Evolutionary conservation across 306 rosid species (phyloP).

Genomic region (Vigna nakashimae): DNA sequence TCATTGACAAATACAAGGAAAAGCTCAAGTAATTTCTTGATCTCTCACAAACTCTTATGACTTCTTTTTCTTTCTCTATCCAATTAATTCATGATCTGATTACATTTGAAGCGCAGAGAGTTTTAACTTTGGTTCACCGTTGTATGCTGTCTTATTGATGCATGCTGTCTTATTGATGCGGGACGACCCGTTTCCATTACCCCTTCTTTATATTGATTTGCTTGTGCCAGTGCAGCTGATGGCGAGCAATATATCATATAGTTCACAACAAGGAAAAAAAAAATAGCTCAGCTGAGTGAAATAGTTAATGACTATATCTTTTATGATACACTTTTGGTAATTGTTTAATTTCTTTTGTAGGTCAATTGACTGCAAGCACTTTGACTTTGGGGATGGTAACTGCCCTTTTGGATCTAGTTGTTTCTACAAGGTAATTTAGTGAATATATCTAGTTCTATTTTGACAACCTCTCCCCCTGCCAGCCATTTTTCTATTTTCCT

Average conservation of each 20-base stretch:
- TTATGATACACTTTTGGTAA: conserved; percentile 26
- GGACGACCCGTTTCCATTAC: conserved; percentile 17
- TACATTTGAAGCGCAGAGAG: not conserved
- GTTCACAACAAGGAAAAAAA: conserved; percentile 15
- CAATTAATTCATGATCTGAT: conserved; percentile 24
- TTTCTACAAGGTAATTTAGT: conserved; percentile 84
- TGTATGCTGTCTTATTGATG: conserved; percentile 33
- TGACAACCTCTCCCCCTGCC: not conserved
- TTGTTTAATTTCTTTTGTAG: conserved; percentile 51
- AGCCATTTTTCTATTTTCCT: conserved; percentile 16
- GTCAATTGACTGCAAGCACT: conserved; percentile 98
- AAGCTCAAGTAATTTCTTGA: conserved; percentile 82
- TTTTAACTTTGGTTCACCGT: conserved; percentile 13
- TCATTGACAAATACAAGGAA: conserved; percentile 85
- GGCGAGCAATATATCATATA: conserved; percentile 15
- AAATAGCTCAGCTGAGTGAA: not conserved
- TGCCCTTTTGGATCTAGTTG: conserved; percentile 98
- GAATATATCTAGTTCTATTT: conserved; percentile 20
- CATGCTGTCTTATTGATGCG: conserved; percentile 33
- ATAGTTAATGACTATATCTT: not conserved
- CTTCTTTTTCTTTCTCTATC: conserved; percentile 8
- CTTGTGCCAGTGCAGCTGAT: conserved; percentile 16
- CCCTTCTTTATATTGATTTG: conserved; percentile 17
- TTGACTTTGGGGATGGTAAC: conserved; percentile 93
- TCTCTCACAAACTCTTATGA: conserved; percentile 22